Base-by-base conservation (phyloP, 2,329 filamentous ascomycete genomes). In the Botryotinia convoluta region DNA sequence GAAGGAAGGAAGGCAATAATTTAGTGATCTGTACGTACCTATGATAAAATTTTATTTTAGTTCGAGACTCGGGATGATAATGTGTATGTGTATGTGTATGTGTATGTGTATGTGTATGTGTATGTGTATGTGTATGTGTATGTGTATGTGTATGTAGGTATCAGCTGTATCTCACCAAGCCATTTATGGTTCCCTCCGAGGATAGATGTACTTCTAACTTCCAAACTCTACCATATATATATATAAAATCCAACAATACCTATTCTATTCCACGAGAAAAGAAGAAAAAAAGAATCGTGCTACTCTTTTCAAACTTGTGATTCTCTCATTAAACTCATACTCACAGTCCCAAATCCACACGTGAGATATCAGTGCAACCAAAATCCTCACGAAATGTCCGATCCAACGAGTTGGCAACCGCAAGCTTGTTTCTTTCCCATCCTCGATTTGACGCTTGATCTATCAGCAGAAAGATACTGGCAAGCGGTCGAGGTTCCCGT, bases 381-480 rank as follows among this genome's bases (percentile, higher is more conserved):
- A 42, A 57, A 45, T 51, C 48, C 44, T 26, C 9, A 18, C 16
- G 10, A 29, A 29, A 54, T 35, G 29, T 68, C 64, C 29, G 14
- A 57, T 16, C 22, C 37, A 29, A 32, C 62, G 32, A 62, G 12
- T 26, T 39, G 32, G 32, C 69, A 45, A 48, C 32, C 18, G 32
- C 69, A 71, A 26, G 26, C 69, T 22, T 63, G 57, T 63, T 71
- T 71, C 20, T 71, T 71, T 51, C 69, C 69, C 26, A 71, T 45
- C 32, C 69, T 71, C 42, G 69, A 71, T 12, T 12, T 26, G 18
- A 22, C 6, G 16, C 42, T 63, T 20, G 42, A 63, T 9, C 5
- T 16, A 22, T 63, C 69, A 3, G 12, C 69, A n/a, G 39, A 63
- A 12, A 71, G 16, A 44, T 63, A 62, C 12, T 71, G 69, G 69